phyloP scores from a whole-genome alignment of 768 basidiomycete genomes.

The Filobasidium floriforme region DNA sequence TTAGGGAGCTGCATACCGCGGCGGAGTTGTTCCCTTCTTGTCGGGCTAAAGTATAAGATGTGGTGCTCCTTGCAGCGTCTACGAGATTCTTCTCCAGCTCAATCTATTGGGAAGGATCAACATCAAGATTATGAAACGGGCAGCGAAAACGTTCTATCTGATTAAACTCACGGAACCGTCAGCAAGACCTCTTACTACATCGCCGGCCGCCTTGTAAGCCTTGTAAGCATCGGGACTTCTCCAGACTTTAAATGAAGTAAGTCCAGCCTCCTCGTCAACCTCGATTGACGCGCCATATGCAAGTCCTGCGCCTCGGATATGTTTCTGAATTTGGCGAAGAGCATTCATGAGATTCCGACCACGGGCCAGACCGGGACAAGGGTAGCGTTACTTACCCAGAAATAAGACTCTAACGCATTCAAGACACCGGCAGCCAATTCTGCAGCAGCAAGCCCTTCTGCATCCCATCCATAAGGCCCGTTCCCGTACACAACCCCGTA shows the following conservation, averaged over 20 bases:
- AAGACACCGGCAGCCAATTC: constrained; percentile 76
- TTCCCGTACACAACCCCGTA: constrained; percentile 71
- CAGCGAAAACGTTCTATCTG: not conserved
- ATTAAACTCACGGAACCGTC: constrained; percentile 61
- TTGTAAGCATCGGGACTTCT: constrained; percentile 49
- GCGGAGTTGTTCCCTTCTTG: constrained; percentile 75
- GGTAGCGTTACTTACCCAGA: constrained; percentile 60
- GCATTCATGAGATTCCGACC: not conserved
- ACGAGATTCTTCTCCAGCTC: constrained; percentile 68
- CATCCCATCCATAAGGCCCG: constrained; percentile 68
- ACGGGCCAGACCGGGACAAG: too few species aligned
- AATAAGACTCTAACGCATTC: constrained; percentile 86
- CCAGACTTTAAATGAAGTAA: constrained; percentile 14
- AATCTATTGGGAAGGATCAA: constrained; percentile 51
- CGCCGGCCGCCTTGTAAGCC: constrained; percentile 72
- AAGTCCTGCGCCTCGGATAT: constrained; percentile 82
- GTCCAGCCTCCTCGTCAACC: constrained; percentile 63
- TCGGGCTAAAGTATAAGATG: constrained; percentile 75
- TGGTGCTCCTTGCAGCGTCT: constrained; percentile 84
- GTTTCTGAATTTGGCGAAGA: constrained; percentile 20
- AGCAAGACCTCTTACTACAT: constrained; percentile 68
- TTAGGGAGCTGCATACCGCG: constrained; percentile 56
- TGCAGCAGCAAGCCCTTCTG: constrained; percentile 76
- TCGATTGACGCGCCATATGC: constrained; percentile 82
- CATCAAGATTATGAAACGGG: constrained; percentile 10